Conservation (phyloP, 352 stramenopile species). For the Phytophthora vignae region DNA sequence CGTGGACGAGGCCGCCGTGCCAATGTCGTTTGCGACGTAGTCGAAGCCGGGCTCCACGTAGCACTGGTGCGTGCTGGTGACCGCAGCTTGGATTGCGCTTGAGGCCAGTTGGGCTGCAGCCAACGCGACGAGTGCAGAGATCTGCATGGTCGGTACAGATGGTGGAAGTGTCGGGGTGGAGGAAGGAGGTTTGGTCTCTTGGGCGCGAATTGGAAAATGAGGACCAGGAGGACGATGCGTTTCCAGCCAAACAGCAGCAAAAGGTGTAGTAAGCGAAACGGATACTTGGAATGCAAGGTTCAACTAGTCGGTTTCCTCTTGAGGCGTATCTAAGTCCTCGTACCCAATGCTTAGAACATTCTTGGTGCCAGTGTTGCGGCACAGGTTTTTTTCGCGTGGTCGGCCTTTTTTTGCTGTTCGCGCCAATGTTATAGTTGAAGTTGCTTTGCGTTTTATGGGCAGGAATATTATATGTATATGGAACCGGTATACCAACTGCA, state of each 20-base stretch:
- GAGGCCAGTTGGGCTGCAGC: neutral
- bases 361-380: neutral
- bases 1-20: slow-evolving; percentile 12
- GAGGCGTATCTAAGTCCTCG: neutral
- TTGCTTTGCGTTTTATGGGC: neutral
- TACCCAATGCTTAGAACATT: neutral
- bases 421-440: neutral
- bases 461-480: too few species aligned
- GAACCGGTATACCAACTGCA: too few species aligned
- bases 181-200: neutral
- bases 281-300: slow-evolving; percentile 1
- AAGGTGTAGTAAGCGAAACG: slow-evolving; percentile 4
- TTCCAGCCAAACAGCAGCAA: neutral
- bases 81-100: slow-evolving; percentile 10
- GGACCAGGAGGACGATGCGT: neutral
- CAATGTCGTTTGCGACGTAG: slow-evolving; percentile 42
- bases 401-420: too few species aligned
- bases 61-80: slow-evolving; percentile 27
- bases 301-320: slow-evolving; percentile 9
- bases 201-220: slow-evolving; percentile 12
- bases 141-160: slow-evolving; percentile 6
- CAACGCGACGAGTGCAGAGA: slow-evolving; percentile 1
- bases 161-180: neutral
- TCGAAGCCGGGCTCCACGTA: slow-evolving; percentile 35
- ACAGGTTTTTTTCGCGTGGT: neutral